Evolutionary conservation across 148 eudicot genomes (phyloP).

Genomic region (Rheum nobile): DNA sequence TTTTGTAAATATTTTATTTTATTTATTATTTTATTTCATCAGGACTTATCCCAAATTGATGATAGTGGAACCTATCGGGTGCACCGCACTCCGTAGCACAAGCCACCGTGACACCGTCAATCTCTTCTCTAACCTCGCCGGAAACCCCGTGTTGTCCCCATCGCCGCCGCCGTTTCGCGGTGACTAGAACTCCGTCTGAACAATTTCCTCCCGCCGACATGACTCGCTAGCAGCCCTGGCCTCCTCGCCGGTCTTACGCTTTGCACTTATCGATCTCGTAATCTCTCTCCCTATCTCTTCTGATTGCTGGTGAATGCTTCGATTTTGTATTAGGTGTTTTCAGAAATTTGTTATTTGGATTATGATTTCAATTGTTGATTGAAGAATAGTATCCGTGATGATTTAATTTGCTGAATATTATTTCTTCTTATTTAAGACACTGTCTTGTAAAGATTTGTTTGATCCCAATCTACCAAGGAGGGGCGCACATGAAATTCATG

Average conservation of each 20-base stretch:
- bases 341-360: background rate
- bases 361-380: background rate
- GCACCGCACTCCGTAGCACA: background rate
- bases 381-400: background rate
- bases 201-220: background rate
- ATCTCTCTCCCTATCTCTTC: background rate
- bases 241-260: background rate
- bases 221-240: background rate
- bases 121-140: background rate
- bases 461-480: background rate
- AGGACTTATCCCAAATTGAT: background rate
- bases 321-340: background rate
- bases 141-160: background rate
- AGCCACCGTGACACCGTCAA: background rate
- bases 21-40: background rate
- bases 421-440: background rate
- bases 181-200: background rate
- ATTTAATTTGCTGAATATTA: background rate
- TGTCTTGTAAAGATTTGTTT: background rate
- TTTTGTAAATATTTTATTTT: too few species aligned
- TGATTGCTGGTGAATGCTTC: background rate
- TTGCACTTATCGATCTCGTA: background rate
- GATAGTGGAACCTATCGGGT: background rate
- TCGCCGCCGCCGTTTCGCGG: background rate
- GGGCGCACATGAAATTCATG: slow-evolving; percentile 4